These are phyloP conservation scores for Rhizophagus prolifer DNA, from an alignment of 192 early-diverging fungal genomes.

Conservation along the genomic window DNA sequence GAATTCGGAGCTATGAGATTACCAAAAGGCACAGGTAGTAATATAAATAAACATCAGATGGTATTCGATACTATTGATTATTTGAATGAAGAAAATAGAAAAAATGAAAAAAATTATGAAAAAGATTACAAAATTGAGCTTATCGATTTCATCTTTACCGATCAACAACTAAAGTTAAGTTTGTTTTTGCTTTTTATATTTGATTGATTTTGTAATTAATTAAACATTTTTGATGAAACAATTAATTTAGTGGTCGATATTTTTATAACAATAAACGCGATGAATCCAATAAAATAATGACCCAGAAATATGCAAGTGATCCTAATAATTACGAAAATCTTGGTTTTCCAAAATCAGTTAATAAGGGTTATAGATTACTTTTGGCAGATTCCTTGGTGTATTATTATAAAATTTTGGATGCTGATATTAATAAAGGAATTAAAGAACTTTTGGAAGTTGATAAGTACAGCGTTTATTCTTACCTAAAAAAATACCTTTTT, in stretches of 20 bases:
- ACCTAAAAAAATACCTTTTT: not conserved
- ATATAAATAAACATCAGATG: conserved; percentile 17
- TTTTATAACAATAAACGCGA: not conserved
- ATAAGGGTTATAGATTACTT: too few relatives aligned
- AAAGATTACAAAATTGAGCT: not conserved
- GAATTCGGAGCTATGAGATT: conserved; percentile 36
- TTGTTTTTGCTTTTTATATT: too few relatives aligned
- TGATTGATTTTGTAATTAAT: too few relatives aligned
- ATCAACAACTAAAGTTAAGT: not conserved
- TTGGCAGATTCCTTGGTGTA: too few relatives aligned
- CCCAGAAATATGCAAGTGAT: not conserved
- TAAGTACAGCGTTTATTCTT: not conserved
- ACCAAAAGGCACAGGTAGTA: not conserved
- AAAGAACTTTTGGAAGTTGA: not conserved
- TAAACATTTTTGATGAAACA: too few relatives aligned
- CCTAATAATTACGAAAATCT: not conserved
- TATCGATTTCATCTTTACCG: conserved; percentile 26
- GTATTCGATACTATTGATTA: conserved; percentile 34
- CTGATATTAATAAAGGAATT: not conserved
- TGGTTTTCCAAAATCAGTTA: not conserved
- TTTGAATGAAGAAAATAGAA: conserved; percentile 8
- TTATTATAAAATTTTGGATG: not conserved
- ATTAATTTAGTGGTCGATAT: not conserved
- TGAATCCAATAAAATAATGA: not conserved
- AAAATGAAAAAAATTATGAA: not conserved